Evolutionary conservation across 164 flowering plant species (phyloP).

Genomic region (Platanus orientalis): DNA sequence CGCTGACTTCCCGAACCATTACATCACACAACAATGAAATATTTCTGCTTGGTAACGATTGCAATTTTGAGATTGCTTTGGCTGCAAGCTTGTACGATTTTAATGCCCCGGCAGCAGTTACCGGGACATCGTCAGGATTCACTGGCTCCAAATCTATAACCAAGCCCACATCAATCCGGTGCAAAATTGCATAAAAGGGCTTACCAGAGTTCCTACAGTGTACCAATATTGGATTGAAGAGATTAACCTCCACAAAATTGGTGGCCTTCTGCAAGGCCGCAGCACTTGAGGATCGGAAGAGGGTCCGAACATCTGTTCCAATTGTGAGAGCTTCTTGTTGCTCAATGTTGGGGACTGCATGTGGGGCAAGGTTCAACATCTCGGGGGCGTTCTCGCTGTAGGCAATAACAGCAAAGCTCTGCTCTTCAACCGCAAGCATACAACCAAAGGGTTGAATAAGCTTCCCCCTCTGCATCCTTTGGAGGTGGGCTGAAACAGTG

Average conservation of each 20-base stretch:
- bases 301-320: conserved; percentile 28
- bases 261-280: conserved; percentile 25
- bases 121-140: conserved; percentile 20
- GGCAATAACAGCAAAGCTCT: conserved; percentile 17
- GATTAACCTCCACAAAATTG: conserved; percentile 19
- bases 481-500: conserved; percentile 35
- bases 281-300: conserved; percentile 23
- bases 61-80: conserved; percentile 24
- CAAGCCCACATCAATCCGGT: conserved; percentile 25
- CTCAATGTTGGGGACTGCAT: conserved; percentile 12
- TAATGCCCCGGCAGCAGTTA: conserved; percentile 26
- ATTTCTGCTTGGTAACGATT: conserved; percentile 27
- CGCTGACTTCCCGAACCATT: conserved; percentile 24
- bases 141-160: conserved; percentile 33
- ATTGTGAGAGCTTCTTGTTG: conserved; percentile 11
- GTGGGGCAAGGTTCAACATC: conserved; percentile 11
- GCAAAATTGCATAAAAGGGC: conserved; percentile 31
- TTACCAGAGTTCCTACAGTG: conserved; percentile 19
- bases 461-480: conserved; percentile 29
- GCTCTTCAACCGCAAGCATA: conserved; percentile 23
- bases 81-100: conserved; percentile 31
- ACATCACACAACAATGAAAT: conserved; percentile 23
- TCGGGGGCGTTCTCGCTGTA: conserved; percentile 28
- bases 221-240: conserved; percentile 29
- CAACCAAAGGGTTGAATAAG: conserved; percentile 34